Evolutionary conservation across 2,329 filamentous ascomycete species (phyloP).

Genomic region (Aaosphaeria pasadenensis): DNA sequence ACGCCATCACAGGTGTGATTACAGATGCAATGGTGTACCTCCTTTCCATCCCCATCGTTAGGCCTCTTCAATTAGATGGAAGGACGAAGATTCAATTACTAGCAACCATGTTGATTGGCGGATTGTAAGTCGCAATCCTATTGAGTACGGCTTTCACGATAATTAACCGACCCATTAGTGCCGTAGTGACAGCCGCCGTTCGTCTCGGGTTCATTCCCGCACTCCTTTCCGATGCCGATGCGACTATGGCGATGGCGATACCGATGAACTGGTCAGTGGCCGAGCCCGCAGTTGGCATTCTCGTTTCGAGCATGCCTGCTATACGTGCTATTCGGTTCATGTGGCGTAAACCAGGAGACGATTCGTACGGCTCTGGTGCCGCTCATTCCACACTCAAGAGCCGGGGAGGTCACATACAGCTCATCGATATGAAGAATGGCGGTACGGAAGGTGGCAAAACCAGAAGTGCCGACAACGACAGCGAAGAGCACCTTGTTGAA

Average conservation of each 20-base stretch:
- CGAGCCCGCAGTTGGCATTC: conserved; percentile 16
- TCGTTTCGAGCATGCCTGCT: conserved; percentile 16
- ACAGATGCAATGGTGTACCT: conserved; percentile 21
- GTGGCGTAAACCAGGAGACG: conserved; percentile 7
- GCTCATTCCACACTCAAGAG: conserved; percentile 6
- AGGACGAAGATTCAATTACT: conserved; percentile 16
- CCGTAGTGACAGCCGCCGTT: conserved; percentile 16
- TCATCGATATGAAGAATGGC: conserved; percentile 7
- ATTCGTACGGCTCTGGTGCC: conserved; percentile 8
- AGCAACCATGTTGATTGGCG: conserved; percentile 17
- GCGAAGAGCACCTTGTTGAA: conserved; percentile 10
- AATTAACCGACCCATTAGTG: conserved; percentile 1
- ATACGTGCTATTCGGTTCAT: conserved; percentile 16
- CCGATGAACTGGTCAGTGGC: conserved; percentile 18
- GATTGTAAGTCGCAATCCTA: conserved; percentile 12
- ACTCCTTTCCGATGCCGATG: conserved; percentile 10
- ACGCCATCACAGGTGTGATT: conserved; percentile 17
- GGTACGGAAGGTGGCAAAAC: conserved; percentile 3
- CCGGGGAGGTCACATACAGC: conserved; percentile 10
- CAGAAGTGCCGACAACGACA: conserved; percentile 5
- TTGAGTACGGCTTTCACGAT: too few relatives aligned
- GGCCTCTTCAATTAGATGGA: conserved; percentile 14
- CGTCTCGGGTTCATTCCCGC: conserved; percentile 16
- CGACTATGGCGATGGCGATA: conserved; percentile 14
- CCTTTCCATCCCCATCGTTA: conserved; percentile 16